phyloP scores from a whole-genome alignment of 2,329 filamentous ascomycete species.

The Aspergillus sojae region DNA sequence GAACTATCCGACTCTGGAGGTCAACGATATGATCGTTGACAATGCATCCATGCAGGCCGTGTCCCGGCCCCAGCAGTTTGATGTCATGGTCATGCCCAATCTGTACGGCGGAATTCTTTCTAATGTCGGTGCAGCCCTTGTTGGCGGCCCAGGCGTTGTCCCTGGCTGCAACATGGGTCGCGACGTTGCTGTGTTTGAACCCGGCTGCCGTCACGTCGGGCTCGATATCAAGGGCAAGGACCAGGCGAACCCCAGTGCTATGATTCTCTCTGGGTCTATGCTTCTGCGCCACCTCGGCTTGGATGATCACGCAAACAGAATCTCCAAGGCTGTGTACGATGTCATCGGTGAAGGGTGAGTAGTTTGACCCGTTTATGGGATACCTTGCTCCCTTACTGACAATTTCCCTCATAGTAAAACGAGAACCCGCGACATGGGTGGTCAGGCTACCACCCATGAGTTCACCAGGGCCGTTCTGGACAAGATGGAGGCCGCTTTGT shows the following conservation, averaged over 20 bases:
- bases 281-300: conserved; percentile 95
- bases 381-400: conserved; percentile 43
- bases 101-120: conserved; percentile 98
- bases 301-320: conserved; percentile 97
- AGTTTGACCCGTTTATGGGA: background rate
- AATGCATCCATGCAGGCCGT: conserved; percentile 99
- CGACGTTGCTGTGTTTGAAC: conserved; percentile 97
- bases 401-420: conserved; percentile 62
- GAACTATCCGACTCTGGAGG: conserved; percentile 93
- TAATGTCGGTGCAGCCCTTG: conserved; percentile 96
- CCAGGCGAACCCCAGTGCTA: conserved; percentile 95
- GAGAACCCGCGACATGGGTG: conserved; percentile 95
- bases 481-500: conserved; percentile 81
- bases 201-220: conserved; percentile 97
- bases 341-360: conserved; percentile 88
- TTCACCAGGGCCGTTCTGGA: conserved; percentile 93
- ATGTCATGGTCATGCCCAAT: conserved; percentile 99
- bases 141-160: conserved; percentile 94
- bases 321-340: conserved; percentile 78
- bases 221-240: conserved; percentile 99
- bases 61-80: conserved; percentile 93
- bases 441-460: conserved; percentile 83
- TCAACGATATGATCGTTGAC: conserved; percentile 99
- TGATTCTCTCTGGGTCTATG: conserved; percentile 96
- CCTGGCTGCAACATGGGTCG: conserved; percentile 99